phyloP scores from a whole-genome alignment of 75 land plant genomes.

The Cryptomeria japonica region DNA sequence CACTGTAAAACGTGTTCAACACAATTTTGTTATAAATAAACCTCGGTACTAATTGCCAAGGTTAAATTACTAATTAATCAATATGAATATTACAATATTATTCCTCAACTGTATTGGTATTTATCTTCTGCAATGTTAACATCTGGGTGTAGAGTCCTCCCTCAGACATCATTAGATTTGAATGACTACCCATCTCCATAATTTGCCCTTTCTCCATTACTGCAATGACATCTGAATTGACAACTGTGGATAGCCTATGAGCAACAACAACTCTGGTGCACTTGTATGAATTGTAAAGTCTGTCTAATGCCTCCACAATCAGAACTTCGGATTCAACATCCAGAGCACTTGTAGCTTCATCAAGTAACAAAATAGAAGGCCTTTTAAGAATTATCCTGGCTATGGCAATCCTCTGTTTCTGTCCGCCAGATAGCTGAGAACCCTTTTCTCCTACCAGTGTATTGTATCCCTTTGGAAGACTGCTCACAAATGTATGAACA shows the following conservation, averaged over 20 bases:
- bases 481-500: conserved; percentile 57
- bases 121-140: conserved; percentile 2
- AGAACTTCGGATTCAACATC: conserved; percentile 57
- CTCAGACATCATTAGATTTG: conserved; percentile 21
- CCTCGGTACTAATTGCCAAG: too few species aligned
- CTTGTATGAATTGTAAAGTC: conserved; percentile 15
- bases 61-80: too few species aligned
- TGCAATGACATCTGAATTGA: conserved; percentile 49
- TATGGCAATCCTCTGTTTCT: conserved; percentile 72
- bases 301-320: conserved; percentile 41
- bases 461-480: conserved; percentile 51
- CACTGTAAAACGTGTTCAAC: too few species aligned
- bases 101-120: background rate
- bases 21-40: too few species aligned
- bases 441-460: conserved; percentile 67
- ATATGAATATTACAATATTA: too few species aligned
- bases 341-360: conserved; percentile 74
- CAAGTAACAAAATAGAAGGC: conserved; percentile 56
- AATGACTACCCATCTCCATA: conserved; percentile 50
- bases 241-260: conserved; percentile 60
- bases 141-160: conserved; percentile 37
- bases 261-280: conserved; percentile 46
- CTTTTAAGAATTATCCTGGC: conserved; percentile 61
- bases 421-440: conserved; percentile 59
- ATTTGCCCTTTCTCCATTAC: conserved; percentile 60